Evolutionary conservation across 129 eudicot species (phyloP), one percentile per base, ranked within the genome.

Genomic region (Erigeron canadensis): DNA sequence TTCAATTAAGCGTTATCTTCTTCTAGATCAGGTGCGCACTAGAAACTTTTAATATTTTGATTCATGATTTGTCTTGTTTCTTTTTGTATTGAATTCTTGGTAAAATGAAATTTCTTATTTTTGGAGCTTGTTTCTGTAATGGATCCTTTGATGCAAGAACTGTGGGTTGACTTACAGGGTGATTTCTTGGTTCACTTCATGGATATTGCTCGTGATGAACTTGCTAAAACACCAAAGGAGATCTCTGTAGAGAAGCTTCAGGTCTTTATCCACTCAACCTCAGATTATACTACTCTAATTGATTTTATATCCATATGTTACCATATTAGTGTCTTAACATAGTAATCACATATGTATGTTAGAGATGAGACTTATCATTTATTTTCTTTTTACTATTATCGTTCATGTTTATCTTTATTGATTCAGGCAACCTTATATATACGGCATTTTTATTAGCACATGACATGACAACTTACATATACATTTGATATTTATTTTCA

Each of bases 171-270:
- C 61, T 77, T 75, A 56, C 85, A 94, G 98, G 98, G 98, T 56
- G 98, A 94, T 81, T 94, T 94, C 84, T 69, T 94, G 88, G 98
- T 94, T 80, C 98, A 94, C 84, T 94, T 94, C 65, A 87, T 94
- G 98, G 98, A 94, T 86, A 89, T 90, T 67, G 98, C 98, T 72
- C 83, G 93, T 51, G 97, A 94, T 76, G 97, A 94, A 82, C 97
- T 94, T 81, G 69, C 77, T 22, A 89, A 89, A 79, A 84, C 89
- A 80, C 87, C 95, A 68, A 89, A 89, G 77, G 98, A 89, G 51
- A 86, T 94, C 47, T 94, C 98, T 55, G 93, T 82, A 38, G 98
- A 89, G 87, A 94, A 94, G 77, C 88, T 89, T 81, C 98, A 94
- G 98, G 98, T 93, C 57, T 86, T 61, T 23, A 57, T 72, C 55